Percentiles rank a stretch among this genome's conserved stretches.
Evolutionary conservation across 441 rosid species (phyloP).

Genomic region (Arabidopsis lyrata): DNA sequence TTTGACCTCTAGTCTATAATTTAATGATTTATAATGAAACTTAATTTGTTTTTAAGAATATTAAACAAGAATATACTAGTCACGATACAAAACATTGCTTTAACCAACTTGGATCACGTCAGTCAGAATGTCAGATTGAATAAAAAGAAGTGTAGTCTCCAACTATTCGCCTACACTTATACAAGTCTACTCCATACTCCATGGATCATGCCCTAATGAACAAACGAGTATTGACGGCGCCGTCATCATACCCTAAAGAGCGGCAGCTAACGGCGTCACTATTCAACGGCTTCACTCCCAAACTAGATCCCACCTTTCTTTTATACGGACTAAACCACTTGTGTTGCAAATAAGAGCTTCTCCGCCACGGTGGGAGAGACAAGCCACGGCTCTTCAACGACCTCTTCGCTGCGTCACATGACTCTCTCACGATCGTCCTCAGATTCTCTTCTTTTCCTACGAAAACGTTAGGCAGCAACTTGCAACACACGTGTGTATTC

Average conservation of each 20-base stretch:
- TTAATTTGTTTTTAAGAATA: too few species aligned
- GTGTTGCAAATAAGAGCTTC: conserved; percentile 70
- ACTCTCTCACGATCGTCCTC: conserved; percentile 59
- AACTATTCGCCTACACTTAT: not conserved
- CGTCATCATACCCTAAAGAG: conserved; percentile 64
- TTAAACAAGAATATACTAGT: not conserved
- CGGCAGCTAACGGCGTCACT: conserved; percentile 56
- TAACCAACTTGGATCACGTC: too few species aligned
- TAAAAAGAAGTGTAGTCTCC: not conserved
- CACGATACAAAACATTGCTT: too few species aligned
- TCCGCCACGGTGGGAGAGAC: conserved; percentile 86
- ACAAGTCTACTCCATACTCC: not conserved
- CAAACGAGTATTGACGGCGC: conserved; percentile 43
- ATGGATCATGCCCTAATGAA: conserved; percentile 43
- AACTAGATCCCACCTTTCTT: conserved; percentile 50
- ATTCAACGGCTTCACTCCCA: conserved; percentile 19
- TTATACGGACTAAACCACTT: conserved; percentile 80
- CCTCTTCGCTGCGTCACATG: conserved; percentile 57
- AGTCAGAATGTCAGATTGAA: not conserved
- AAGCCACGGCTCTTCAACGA: conserved; percentile 69
- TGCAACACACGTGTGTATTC: conserved; percentile 55
- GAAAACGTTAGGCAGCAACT: conserved; percentile 59
- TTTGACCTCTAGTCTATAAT: conserved; percentile 7
- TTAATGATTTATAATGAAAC: not conserved
- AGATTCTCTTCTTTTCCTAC: conserved; percentile 63